These are phyloP conservation scores for Fusarium compactum DNA, from an alignment of 2,329 filamentous ascomycete genomes.

Conservation along the genomic window DNA sequence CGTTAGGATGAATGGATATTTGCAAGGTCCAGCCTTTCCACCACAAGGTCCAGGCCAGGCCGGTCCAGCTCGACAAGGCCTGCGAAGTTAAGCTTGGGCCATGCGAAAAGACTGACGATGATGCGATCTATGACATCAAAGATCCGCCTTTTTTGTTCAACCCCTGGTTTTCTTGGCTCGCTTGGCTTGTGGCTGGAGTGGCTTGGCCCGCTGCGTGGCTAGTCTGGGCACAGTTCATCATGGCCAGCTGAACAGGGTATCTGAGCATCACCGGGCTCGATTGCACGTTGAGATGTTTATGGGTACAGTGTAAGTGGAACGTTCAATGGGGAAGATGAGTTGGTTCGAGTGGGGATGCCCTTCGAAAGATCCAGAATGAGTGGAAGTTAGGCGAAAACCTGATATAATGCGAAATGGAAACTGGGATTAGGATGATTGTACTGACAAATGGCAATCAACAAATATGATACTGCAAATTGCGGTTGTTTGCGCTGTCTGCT, in stretches of 20 bases:
- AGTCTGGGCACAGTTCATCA: constrained; percentile 36
- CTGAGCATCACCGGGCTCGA: background rate
- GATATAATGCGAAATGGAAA: constrained; percentile 23
- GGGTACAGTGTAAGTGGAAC: constrained; percentile 28
- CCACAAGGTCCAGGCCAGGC: constrained; percentile 4
- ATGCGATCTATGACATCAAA: constrained; percentile 48
- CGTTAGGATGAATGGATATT: constrained; percentile 17
- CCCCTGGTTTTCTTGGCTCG: constrained; percentile 34
- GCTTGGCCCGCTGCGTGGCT: constrained; percentile 33
- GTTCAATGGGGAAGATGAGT: constrained; percentile 7
- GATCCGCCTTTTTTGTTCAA: constrained; percentile 22
- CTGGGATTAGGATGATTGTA: background rate
- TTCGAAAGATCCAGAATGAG: constrained; percentile 5
- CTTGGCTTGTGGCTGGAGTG: constrained; percentile 39
- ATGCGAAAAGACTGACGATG: constrained; percentile 22
- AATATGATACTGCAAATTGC: background rate
- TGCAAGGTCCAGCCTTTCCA: constrained; percentile 1
- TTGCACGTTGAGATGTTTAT: constrained; percentile 9
- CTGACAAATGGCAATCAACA: background rate
- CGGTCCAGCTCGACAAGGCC: constrained; percentile 39
- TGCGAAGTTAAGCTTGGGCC: constrained; percentile 23
- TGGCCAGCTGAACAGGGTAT: constrained; percentile 45
- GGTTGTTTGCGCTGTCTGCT: constrained; percentile 20
- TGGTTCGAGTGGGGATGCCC: constrained; percentile 23
- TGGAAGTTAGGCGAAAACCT: constrained; percentile 27